phyloP scores from a whole-genome alignment of 2,329 filamentous ascomycete species.

The Septoria petroselini region DNA sequence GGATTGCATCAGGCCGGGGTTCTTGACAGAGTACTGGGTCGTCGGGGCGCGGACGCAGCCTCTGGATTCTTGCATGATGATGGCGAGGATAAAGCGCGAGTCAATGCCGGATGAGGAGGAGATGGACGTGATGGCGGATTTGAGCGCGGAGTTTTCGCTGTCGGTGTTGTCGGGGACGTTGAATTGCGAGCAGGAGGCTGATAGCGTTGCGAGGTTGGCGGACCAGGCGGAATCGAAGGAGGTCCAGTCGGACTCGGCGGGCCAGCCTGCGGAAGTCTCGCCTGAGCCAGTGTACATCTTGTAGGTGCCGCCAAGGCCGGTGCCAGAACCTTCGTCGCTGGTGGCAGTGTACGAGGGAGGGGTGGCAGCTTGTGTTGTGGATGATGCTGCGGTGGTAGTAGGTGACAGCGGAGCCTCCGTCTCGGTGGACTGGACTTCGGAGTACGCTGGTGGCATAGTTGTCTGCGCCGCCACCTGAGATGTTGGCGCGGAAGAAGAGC shows the following conservation, averaged over 20 bases:
- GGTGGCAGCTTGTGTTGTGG: constrained; percentile 8
- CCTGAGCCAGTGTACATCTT: constrained; percentile 30
- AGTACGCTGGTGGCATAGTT: constrained; percentile 9
- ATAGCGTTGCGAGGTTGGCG: constrained; percentile 39
- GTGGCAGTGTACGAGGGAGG: constrained; percentile 11
- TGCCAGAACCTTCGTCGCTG: constrained; percentile 9
- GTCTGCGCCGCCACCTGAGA: background rate
- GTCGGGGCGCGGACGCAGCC: constrained; percentile 49
- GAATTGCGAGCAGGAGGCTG: constrained; percentile 41
- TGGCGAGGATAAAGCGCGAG: constrained; percentile 45
- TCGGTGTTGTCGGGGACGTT: constrained; percentile 40
- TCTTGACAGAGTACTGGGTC: constrained; percentile 43
- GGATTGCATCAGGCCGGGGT: constrained; percentile 50
- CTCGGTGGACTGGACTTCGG: constrained; percentile 1
- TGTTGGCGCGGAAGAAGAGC: constrained; percentile 1
- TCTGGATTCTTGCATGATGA: constrained; percentile 48
- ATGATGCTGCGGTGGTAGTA: constrained; percentile 6
- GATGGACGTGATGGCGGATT: constrained; percentile 39
- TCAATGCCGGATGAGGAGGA: constrained; percentile 38
- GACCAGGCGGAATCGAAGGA: constrained; percentile 35
- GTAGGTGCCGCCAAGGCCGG: constrained; percentile 23
- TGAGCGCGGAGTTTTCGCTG: constrained; percentile 41
- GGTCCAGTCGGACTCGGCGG: constrained; percentile 26
- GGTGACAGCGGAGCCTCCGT: constrained; percentile 5
- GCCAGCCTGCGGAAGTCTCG: constrained; percentile 28